These are phyloP conservation scores for Cercospora beticola DNA, from an alignment of 2,329 filamentous ascomycete genomes.

Conservation along the genomic window DNA sequence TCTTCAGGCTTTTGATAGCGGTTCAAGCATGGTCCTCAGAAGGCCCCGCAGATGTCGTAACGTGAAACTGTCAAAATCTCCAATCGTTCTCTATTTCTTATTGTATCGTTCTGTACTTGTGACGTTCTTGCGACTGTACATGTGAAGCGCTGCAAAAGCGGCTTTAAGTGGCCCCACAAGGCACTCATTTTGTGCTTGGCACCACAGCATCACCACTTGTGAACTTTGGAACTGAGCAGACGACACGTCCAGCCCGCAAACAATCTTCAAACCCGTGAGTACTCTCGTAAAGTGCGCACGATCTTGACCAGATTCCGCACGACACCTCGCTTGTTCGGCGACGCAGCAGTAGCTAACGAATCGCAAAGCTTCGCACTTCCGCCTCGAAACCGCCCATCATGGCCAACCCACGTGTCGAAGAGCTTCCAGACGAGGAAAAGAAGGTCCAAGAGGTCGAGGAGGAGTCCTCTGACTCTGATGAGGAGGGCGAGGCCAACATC, in stretches of 20 bases:
- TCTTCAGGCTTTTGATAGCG: constrained; percentile 31
- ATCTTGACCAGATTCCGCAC: background rate
- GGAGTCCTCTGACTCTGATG: constrained; percentile 68
- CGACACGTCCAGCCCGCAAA: background rate
- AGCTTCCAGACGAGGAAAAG: constrained; percentile 84
- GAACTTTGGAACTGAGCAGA: constrained; percentile 1
- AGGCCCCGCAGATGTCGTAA: constrained; percentile 20
- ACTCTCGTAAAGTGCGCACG: background rate
- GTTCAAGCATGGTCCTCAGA: constrained; percentile 26
- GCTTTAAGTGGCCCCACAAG: background rate
- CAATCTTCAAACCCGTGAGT: background rate
- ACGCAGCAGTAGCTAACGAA: background rate
- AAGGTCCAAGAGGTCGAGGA: constrained; percentile 63
- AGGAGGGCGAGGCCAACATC: constrained; percentile 71
- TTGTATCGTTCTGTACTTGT: background rate
- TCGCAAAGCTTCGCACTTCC: constrained; percentile 8
- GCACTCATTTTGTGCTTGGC: constrained; percentile 6
- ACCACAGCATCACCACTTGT: background rate
- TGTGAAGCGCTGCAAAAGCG: background rate
- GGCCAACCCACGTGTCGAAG: constrained; percentile 97
- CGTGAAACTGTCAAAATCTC: constrained; percentile 20
- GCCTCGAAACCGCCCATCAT: constrained; percentile 51
- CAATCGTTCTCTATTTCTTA: background rate
- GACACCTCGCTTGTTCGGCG: background rate
- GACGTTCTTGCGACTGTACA: background rate